Conservation (phyloP, 2,329 filamentous ascomycete genomes). For the Talaromyces piceae region DNA sequence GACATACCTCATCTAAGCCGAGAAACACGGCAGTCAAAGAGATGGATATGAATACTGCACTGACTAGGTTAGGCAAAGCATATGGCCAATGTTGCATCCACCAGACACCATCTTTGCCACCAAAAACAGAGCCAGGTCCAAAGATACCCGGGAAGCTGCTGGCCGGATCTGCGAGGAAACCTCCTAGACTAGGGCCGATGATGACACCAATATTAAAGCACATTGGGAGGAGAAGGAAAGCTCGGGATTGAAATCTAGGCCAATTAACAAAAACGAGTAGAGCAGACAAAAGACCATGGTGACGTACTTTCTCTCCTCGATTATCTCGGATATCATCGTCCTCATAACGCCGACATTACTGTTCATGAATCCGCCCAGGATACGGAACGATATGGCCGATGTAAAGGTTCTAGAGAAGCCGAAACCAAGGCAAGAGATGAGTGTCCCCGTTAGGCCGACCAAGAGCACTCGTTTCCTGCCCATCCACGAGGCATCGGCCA, state of each 20-base stretch:
- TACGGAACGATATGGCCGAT: conserved; percentile 57
- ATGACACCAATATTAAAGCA: conserved; percentile 62
- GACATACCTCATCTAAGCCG: conserved; percentile 56
- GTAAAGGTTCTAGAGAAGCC: conserved; percentile 60
- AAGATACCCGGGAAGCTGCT: conserved; percentile 56
- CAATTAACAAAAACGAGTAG: neutral
- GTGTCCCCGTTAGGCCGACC: conserved; percentile 66
- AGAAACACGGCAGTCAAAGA: conserved; percentile 52
- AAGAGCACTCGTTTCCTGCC: conserved; percentile 74
- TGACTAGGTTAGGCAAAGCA: conserved; percentile 62
- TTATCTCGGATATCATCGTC: conserved; percentile 66
- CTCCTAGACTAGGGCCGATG: conserved; percentile 54
- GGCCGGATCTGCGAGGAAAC: conserved; percentile 60
- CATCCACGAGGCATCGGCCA: conserved; percentile 56
- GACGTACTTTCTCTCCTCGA: conserved; percentile 58
- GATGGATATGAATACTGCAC: conserved; percentile 51
- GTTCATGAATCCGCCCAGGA: conserved; percentile 60
- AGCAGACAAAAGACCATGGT: neutral
- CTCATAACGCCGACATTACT: conserved; percentile 69
- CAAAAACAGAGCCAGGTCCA: conserved; percentile 50
- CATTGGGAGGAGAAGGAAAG: conserved; percentile 57
- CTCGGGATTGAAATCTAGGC: conserved; percentile 41
- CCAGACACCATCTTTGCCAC: conserved; percentile 50
- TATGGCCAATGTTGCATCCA: conserved; percentile 63
- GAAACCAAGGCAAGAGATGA: conserved; percentile 59